Percentiles rank a stretch among this genome's conserved stretches.
Conservation (phyloP, 2,329 filamentous ascomycete genomes). For the Cercospora sp. region DNA sequence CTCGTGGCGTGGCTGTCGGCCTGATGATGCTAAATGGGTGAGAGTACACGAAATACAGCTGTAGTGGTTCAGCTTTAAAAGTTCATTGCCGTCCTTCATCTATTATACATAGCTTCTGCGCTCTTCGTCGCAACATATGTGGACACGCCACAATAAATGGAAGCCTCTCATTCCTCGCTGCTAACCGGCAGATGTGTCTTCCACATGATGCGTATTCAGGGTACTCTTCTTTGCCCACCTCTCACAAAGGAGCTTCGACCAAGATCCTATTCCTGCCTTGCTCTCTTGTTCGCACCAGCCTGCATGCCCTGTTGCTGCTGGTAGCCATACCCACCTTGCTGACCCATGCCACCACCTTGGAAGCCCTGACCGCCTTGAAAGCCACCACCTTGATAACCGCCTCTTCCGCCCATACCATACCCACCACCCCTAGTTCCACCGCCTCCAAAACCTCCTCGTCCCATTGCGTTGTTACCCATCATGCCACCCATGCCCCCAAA, state of each 20-base stretch:
- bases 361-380: slow-evolving; percentile 43
- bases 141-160: not conserved
- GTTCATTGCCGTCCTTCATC: not conserved
- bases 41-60: not conserved
- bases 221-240: not conserved
- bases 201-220: not conserved
- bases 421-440: slow-evolving; percentile 45
- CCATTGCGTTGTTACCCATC: slow-evolving; percentile 40
- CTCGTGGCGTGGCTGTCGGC: not conserved
- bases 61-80: not conserved
- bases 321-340: slow-evolving; percentile 29
- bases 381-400: slow-evolving; percentile 56
- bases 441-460: slow-evolving; percentile 39
- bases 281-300: slow-evolving; percentile 13
- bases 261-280: slow-evolving; percentile 9
- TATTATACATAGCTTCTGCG: not conserved
- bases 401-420: slow-evolving; percentile 46
- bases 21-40: not conserved
- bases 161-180: not conserved
- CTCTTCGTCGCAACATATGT: not conserved
- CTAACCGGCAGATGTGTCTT: not conserved
- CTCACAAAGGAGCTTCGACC: not conserved
- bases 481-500: slow-evolving; percentile 42
- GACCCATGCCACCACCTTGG: slow-evolving; percentile 44
- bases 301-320: slow-evolving; percentile 43